Base-by-base conservation (phyloP, 768 basidiomycete genomes). In the Mycena kentingensis region DNA sequence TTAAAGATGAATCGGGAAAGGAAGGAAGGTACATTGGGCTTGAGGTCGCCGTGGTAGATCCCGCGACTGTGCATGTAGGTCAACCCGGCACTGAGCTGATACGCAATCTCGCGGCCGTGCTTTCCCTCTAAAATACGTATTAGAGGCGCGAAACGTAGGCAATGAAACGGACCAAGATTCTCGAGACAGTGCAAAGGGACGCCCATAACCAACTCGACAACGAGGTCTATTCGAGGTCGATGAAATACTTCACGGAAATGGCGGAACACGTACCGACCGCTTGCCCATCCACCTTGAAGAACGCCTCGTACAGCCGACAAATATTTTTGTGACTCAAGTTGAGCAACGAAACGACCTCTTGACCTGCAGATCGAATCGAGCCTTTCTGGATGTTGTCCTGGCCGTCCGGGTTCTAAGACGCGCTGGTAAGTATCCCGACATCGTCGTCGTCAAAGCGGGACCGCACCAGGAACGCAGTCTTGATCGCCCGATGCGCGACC, bases 41-140 rank as follows among this genome's bases (percentile, higher is more conserved):
- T 88, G 46, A 88, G 67, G 62, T 90, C 88, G 8, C 88, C 80
- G 67, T 90, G 88, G 0, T 84, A 77, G 43, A 90, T 79, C 6
- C 78, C 79, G 55, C 41, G 16, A 7, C 16, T 10, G 47, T 61
- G 56, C 28, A 58, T 41, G 24, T 46, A 55, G n/a, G 77, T 69
- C 26, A 81, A 64, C 0, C 78, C 85, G 3, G 73, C 68, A 62
- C 85, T 87, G 21, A 88, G 72, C 63, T 85, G 81, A 39, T 69
- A 72, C 0, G 83, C 79, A 48, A 87, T 67, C 25, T 78, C 74
- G 32, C 74, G 68, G 0, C 79, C 64, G 51, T 78, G 70, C 0
- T 63, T 58, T 57, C 81, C 79, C 0, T 52, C 71, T 73, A 55
- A 21, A 4, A 29, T 24, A 45, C 28, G 24, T 4, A 31, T 25